A percentile compares a stretch with the other conserved stretches of the same genome.
phyloP scores from a whole-genome alignment of 169 alveolate species.

The Fabrea salina region DNA sequence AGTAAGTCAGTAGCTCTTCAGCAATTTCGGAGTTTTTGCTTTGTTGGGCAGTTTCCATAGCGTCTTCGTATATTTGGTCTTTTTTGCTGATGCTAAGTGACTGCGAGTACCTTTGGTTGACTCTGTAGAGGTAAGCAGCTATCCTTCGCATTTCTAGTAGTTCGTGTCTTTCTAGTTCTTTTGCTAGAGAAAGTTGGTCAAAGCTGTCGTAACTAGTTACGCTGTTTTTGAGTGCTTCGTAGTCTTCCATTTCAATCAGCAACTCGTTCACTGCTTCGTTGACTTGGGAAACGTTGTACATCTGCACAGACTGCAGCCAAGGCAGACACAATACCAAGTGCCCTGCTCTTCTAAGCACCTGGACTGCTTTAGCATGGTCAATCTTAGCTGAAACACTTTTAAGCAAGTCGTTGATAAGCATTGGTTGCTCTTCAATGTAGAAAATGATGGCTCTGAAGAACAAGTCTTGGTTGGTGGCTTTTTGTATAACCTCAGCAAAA shows the following conservation, averaged over 20 bases:
- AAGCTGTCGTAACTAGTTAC: constrained; percentile 93
- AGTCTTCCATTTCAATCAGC: constrained; percentile 95
- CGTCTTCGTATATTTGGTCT: constrained; percentile 83
- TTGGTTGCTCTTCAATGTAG: constrained; percentile 98
- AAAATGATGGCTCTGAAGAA: constrained; percentile 97
- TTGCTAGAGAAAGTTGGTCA: constrained; percentile 94
- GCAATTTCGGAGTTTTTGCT: constrained; percentile 84
- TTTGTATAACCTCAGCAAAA: constrained; percentile 82
- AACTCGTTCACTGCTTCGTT: constrained; percentile 98
- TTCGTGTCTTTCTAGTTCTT: constrained; percentile 92
- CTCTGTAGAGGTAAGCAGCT: constrained; percentile 91
- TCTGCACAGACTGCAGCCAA: constrained; percentile 79
- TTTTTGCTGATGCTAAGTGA: constrained; percentile 89
- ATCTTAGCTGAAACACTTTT: constrained; percentile 83
- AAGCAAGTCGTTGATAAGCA: constrained; percentile 91
- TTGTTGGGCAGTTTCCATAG: constrained; percentile 87
- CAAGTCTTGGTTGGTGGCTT: constrained; percentile 94
- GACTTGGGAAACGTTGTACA: constrained; percentile 88
- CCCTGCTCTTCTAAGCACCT: constrained; percentile 83
- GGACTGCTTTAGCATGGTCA: constrained; percentile 93
- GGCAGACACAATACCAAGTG: constrained; percentile 71
- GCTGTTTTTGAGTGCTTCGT: constrained; percentile 90
- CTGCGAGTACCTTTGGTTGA: constrained; percentile 87
- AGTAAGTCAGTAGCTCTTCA: constrained; percentile 87
- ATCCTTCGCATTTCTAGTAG: constrained; percentile 96